These are phyloP conservation scores for Nectriaceae sp. DNA, from an alignment of 2,329 filamentous ascomycete genomes.

Conservation along the genomic window DNA sequence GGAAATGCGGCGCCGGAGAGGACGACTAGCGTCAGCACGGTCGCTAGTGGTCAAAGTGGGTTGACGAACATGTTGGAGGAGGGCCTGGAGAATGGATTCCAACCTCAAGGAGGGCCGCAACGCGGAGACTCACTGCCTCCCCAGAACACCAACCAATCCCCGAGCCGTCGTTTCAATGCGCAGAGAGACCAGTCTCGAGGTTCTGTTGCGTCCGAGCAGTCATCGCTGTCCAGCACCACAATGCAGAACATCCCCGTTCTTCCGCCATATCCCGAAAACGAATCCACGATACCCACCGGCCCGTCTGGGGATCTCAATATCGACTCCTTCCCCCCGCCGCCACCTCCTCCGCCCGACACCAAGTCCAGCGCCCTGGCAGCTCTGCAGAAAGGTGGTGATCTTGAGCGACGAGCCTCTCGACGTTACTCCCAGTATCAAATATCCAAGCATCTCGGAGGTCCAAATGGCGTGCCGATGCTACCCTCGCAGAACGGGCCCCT, in stretches of 20 bases:
- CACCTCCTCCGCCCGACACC: conserved; percentile 67
- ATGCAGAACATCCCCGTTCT: conserved; percentile 77
- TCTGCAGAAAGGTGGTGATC: conserved; percentile 85
- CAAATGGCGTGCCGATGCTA: conserved; percentile 83
- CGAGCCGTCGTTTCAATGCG: conserved; percentile 48
- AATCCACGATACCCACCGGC: conserved; percentile 49
- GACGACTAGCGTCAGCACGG: conserved; percentile 60
- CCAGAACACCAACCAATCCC: conserved; percentile 41
- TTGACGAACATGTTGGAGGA: conserved; percentile 62
- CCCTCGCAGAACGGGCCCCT: conserved; percentile 81
- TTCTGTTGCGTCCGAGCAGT: conserved; percentile 59
- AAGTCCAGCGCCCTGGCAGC: conserved; percentile 89
- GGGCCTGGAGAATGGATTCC: conserved; percentile 56
- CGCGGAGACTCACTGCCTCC: conserved; percentile 30
- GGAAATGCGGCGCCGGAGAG: conserved; percentile 46
- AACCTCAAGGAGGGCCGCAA: conserved; percentile 36
- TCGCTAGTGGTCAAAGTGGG: conserved; percentile 56
- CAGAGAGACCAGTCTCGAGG: conserved; percentile 53
- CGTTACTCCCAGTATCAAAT: conserved; percentile 97
- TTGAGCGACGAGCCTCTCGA: conserved; percentile 89
- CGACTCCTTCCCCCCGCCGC: conserved; percentile 71
- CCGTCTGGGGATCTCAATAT: conserved; percentile 52
- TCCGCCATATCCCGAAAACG: conserved; percentile 68
- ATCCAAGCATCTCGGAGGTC: conserved; percentile 84
- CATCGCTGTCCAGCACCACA: conserved; percentile 71